A percentile compares a stretch with the other conserved stretches of the same genome.
These are phyloP conservation scores for Podaxis carcinomalis DNA, from an alignment of 768 basidiomycete species.

Conservation along the genomic window DNA sequence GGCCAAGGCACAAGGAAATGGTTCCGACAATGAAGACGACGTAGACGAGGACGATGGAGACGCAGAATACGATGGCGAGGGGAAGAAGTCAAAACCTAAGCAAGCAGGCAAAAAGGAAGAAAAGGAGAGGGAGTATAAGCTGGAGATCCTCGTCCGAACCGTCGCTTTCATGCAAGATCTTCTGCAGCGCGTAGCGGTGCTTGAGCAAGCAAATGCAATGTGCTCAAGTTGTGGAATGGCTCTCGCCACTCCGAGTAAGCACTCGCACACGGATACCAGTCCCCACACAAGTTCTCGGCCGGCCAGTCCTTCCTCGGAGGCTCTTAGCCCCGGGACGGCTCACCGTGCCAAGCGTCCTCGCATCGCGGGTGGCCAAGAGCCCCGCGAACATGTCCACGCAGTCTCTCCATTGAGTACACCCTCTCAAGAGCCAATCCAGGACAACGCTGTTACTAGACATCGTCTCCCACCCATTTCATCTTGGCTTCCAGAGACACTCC, in stretches of 20 bases:
- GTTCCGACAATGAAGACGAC: conserved; percentile 33
- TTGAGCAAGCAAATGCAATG: conserved; percentile 25
- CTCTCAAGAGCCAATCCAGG: conserved; percentile 8
- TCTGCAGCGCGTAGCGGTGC: conserved; percentile 42
- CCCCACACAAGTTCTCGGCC: conserved; percentile 16
- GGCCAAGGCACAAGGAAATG: conserved; percentile 18
- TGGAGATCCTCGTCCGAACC: conserved; percentile 83
- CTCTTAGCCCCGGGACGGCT: background rate
- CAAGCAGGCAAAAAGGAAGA: conserved; percentile 43
- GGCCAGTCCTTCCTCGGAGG: background rate
- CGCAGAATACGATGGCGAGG: conserved; percentile 25
- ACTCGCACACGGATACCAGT: background rate
- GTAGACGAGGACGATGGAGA: conserved; percentile 33
- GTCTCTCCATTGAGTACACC: conserved; percentile 12
- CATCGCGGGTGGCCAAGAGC: background rate
- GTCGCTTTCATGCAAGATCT: conserved; percentile 77
- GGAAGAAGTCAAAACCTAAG: conserved; percentile 27
- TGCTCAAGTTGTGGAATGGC: conserved; percentile 22
- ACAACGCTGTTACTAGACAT: conserved; percentile 15
- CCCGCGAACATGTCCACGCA: conserved; percentile 1
- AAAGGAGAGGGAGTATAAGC: conserved; percentile 86
- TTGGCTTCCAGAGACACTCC: conserved; percentile 48
- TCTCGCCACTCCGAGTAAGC: background rate
- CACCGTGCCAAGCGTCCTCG: conserved; percentile 4
- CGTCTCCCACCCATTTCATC: conserved; percentile 67